A percentile compares a stretch with the other conserved stretches of the same genome.
These are phyloP conservation scores for Fusarium lateritium DNA, from an alignment of 2,329 filamentous ascomycete species.

Conservation along the genomic window DNA sequence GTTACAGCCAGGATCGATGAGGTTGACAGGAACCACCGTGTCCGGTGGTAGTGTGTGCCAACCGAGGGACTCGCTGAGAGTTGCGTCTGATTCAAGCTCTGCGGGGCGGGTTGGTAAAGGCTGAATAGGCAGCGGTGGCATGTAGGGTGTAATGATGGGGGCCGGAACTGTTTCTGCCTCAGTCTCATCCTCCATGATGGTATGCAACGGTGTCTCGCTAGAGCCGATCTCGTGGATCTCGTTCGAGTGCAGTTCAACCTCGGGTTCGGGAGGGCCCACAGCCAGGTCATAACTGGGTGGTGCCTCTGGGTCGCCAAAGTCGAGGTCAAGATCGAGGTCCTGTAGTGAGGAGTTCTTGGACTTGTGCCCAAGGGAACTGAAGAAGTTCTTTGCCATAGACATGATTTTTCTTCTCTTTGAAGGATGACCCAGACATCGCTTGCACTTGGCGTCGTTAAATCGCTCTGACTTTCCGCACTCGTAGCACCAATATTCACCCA, in stretches of 20 bases:
- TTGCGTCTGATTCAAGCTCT: conserved; percentile 47
- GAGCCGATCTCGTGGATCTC: conserved; percentile 70
- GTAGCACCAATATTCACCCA: conserved; percentile 70
- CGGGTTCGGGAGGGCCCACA: conserved; percentile 43
- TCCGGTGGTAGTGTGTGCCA: conserved; percentile 46
- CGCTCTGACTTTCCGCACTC: conserved; percentile 67
- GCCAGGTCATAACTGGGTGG: conserved; percentile 65
- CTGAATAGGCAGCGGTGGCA: conserved; percentile 42
- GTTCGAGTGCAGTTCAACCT: conserved; percentile 63
- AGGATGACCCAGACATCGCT: conserved; percentile 64
- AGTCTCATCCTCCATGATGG: conserved; percentile 48
- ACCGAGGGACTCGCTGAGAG: conserved; percentile 43
- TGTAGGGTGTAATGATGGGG: conserved; percentile 28
- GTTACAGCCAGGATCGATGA: conserved; percentile 38
- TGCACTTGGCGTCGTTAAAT: conserved; percentile 67
- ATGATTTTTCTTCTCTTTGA: conserved; percentile 68
- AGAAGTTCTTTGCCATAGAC: conserved; percentile 68
- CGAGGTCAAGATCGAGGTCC: conserved; percentile 49
- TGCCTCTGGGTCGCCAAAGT: conserved; percentile 54
- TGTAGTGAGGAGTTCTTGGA: conserved; percentile 54
- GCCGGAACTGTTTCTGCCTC: conserved; percentile 42
- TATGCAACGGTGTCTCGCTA: conserved; percentile 56
- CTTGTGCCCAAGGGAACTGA: conserved; percentile 66
- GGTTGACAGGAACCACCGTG: conserved; percentile 47
- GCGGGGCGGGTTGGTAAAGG: conserved; percentile 44